Evolutionary conservation across 2,329 filamentous ascomycete species (phyloP), one percentile per base, ranked within the genome.

Genomic region (Colletotrichum sp.): DNA sequence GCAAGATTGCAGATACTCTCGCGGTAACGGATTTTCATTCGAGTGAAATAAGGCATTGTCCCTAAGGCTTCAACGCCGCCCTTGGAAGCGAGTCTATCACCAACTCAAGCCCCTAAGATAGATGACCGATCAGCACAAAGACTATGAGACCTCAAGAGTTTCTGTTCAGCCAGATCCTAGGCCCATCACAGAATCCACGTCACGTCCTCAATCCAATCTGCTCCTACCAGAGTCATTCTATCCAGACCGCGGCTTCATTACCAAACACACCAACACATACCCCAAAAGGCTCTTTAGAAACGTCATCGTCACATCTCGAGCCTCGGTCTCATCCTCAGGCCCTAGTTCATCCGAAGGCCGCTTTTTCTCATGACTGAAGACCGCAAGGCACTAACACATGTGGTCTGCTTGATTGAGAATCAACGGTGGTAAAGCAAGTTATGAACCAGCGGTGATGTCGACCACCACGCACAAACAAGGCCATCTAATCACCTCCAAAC

Each of bases 361-460:
- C 36, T n/a, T 1, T 3, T 18, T 6, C 16, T 5, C 3, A 43
- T 43, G 8, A 1, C 18, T 8, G 38, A 10, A 2, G 9, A 48
- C 3, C 18, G 6, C 18, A 13, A 7, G 21, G 18, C 6, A 48
- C 43, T 5, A 0, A 1, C 5, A 2, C 12, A 21, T 12, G 1
- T 21, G 12, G 38, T 2, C 21, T 48, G 43, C 10, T 3, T 13
- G n/a, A 13, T 7, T 13, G n/a, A 8, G n/a, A 21, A 3, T 21
- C 10, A 12, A 21, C 1, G 3, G 12, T 6, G 10, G n/a, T 38
- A 18, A 9, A 38, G 0, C 36, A 38, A 38, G 36, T 21, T 21
- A 7, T 48, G 10, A 21, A 21, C 8, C 38, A 21, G 10, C 43
- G 3, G 21, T 48, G 43, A 48, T 48, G 43, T 48, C 43, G n/a